phyloP scores from a whole-genome alignment of 129 eudicot species.

The Daucus carota region DH1_v3.0 NC_030386.2:26984001-26984500 shows the following conservation, averaged over 20 bases:
- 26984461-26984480: constrained; percentile 27
- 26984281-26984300: constrained; percentile 15
- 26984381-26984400: background rate
- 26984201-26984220: constrained; percentile 9
- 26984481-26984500: constrained; percentile 12
- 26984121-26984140: constrained; percentile 40
- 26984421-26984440: constrained; percentile 10
- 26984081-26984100: constrained; percentile 36
- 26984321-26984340: background rate
- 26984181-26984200: constrained; percentile 8
- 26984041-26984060: constrained; percentile 18
- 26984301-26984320: constrained; percentile 18
- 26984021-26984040: constrained; percentile 43
- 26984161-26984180: constrained; percentile 13
- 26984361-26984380: background rate
- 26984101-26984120: constrained; percentile 48
- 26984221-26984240: background rate
- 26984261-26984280: background rate
- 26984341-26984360: background rate
- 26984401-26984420: background rate
- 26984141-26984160: constrained; percentile 17
- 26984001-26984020: constrained; percentile 23
- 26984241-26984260: background rate
- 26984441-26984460: background rate
- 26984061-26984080: constrained; percentile 22